A percentile compares a stretch with the other conserved stretches of the same genome.
Conservation (phyloP, 768 basidiomycete species). For the Hericium coralloides region DNA sequence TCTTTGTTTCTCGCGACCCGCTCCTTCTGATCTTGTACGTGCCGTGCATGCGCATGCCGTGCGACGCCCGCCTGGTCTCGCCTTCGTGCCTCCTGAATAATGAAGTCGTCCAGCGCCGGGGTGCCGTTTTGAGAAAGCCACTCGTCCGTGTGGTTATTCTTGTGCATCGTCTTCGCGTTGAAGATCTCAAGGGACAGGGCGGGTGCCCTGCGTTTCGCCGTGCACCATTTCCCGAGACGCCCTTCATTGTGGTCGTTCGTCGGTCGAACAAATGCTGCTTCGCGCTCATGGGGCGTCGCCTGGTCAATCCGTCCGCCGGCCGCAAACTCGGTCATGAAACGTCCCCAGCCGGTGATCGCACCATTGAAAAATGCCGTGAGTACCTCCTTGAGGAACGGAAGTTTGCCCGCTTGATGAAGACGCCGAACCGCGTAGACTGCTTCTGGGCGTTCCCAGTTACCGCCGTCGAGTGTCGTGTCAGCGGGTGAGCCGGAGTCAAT, state of each 20-base stretch:
- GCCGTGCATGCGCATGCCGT: no score
- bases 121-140: neutral
- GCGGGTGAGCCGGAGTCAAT: neutral
- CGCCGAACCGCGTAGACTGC: neutral
- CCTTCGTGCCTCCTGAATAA: neutral
- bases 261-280: neutral
- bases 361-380: neutral
- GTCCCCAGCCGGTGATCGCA: neutral
- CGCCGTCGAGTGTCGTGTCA: neutral
- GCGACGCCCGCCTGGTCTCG: no score
- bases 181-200: neutral
- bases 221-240: neutral
- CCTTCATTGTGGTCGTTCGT: neutral
- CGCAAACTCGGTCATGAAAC: neutral
- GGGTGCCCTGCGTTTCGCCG: neutral
- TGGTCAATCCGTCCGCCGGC: neutral
- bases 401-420: neutral
- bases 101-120: neutral
- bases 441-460: neutral
- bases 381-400: neutral
- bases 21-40: no score
- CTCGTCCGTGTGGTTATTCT: neutral
- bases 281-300: neutral
- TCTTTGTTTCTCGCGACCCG: no score
- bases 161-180: neutral